Conservation (phyloP, 306 rosid genomes). For the Macrotyloma uniflorum region DNA sequence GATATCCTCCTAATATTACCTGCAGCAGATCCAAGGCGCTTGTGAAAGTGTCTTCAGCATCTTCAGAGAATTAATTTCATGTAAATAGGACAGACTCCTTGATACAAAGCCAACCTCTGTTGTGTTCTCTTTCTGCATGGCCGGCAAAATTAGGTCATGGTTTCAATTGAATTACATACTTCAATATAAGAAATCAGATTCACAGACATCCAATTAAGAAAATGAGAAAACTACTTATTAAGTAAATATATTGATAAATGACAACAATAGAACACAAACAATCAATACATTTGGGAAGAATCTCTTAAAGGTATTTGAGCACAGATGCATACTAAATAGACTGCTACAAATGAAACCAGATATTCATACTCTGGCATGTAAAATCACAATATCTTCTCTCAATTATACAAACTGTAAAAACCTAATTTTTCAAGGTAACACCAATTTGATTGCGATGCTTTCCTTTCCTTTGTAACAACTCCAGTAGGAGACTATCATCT, state of each 20-base stretch:
- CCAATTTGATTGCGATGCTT: neutral
- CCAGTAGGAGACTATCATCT: too few relatives aligned
- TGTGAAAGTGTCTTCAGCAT: slow-evolving; percentile 77
- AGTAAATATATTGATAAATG: too few relatives aligned
- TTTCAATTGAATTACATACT: slow-evolving; percentile 33
- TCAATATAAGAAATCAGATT: slow-evolving; percentile 23
- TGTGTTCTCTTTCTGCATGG: slow-evolving; percentile 76
- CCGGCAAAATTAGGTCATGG: slow-evolving; percentile 31
- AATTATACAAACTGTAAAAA: neutral
- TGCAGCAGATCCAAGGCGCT: slow-evolving; percentile 61
- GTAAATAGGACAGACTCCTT: slow-evolving; percentile 90
- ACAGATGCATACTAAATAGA: neutral
- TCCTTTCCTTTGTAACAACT: neutral
- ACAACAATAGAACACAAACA: neutral
- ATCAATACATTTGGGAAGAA: neutral
- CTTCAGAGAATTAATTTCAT: slow-evolving; percentile 85
- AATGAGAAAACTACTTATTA: too few relatives aligned
- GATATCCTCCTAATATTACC: slow-evolving; percentile 53
- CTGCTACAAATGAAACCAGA: neutral
- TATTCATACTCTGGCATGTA: slow-evolving; percentile 1
- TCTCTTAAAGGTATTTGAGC: neutral
- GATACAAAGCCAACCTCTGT: slow-evolving; percentile 85
- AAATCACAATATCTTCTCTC: slow-evolving; percentile 7
- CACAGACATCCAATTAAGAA: neutral
- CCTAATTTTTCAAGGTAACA: neutral